phyloP scores from a whole-genome alignment of 192 early-diverging fungal genomes.

The Spizellomyces punctatus region DNA sequence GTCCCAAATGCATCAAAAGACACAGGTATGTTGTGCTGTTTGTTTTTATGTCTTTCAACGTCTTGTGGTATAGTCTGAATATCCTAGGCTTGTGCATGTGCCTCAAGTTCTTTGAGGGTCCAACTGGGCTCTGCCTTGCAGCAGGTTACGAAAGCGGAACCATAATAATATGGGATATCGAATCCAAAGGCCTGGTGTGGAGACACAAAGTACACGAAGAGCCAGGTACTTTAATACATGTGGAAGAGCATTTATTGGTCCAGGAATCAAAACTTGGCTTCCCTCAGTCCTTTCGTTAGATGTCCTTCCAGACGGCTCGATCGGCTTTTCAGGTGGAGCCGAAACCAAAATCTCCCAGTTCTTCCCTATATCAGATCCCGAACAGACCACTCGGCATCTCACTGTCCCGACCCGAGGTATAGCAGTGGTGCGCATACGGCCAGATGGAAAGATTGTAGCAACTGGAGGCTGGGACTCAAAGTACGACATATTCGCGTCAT shows the following conservation, averaged over 20 bases:
- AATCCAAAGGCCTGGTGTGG: neutral
- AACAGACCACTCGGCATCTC: neutral
- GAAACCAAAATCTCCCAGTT: constrained; percentile 10
- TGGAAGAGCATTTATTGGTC: neutral
- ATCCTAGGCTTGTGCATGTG: constrained; percentile 30
- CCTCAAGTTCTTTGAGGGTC: constrained; percentile 11
- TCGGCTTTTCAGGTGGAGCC: constrained; percentile 13
- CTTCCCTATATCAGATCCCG: neutral
- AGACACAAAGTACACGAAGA: constrained; percentile 22
- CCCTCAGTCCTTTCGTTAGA: constrained; percentile 27
- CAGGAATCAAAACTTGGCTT: neutral
- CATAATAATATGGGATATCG: constrained; percentile 18
- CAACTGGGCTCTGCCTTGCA: neutral
- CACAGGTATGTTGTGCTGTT: constrained; percentile 10
- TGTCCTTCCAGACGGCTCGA: constrained; percentile 1
- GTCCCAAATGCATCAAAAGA: constrained; percentile 14
- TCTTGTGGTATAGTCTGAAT: neutral
- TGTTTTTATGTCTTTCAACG: neutral
- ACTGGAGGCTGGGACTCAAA: constrained; percentile 27
- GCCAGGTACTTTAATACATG: constrained; percentile 11
- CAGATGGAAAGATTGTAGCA: constrained; percentile 20
- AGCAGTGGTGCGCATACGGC: constrained; percentile 10
- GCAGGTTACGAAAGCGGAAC: constrained; percentile 32
- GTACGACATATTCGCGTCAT: neutral
- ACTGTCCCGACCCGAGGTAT: constrained; percentile 4